Conservation (phyloP, 176 grass and related monocot genomes). For the Poa pratensis region DNA sequence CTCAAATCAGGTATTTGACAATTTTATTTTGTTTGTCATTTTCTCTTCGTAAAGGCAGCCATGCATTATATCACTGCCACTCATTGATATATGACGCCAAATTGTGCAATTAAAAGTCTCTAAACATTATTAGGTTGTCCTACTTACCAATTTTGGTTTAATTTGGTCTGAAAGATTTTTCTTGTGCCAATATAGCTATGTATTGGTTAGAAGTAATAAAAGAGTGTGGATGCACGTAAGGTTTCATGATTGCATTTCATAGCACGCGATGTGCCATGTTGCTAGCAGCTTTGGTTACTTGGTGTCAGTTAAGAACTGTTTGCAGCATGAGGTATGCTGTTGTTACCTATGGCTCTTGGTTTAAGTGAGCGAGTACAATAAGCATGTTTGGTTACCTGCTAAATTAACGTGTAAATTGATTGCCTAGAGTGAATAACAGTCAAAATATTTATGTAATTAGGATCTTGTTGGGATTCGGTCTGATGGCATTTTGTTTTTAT, state of each 20-base stretch:
- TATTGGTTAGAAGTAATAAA: constrained; percentile 20
- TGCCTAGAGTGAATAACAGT: constrained; percentile 12
- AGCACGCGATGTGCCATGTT: constrained; percentile 6
- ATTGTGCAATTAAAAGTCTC: neutral
- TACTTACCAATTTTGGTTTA: neutral
- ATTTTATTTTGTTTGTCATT: constrained; percentile 25
- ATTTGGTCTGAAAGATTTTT: constrained; percentile 11
- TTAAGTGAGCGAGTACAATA: neutral
- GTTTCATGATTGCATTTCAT: neutral
- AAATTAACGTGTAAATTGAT: constrained; percentile 15
- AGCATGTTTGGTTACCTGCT: constrained; percentile 3
- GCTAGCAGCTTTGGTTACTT: neutral
- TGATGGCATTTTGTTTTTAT: constrained; percentile 1
- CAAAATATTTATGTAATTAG: neutral
- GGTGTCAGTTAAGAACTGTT: neutral
- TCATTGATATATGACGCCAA: neutral
- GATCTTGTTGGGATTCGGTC: neutral
- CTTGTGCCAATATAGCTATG: constrained; percentile 17
- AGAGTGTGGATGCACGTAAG: neutral
- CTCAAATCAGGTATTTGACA: constrained; percentile 40
- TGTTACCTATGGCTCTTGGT: constrained; percentile 13
- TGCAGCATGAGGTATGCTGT: neutral
- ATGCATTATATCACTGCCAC: constrained; percentile 23
- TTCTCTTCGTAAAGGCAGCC: neutral
- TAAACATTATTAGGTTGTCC: constrained; percentile 7